A percentile compares a stretch with the other conserved stretches of the same genome.
Evolutionary conservation across 139 green algal species (phyloP).

Genomic region (Yamagishiella unicocca): DNA sequence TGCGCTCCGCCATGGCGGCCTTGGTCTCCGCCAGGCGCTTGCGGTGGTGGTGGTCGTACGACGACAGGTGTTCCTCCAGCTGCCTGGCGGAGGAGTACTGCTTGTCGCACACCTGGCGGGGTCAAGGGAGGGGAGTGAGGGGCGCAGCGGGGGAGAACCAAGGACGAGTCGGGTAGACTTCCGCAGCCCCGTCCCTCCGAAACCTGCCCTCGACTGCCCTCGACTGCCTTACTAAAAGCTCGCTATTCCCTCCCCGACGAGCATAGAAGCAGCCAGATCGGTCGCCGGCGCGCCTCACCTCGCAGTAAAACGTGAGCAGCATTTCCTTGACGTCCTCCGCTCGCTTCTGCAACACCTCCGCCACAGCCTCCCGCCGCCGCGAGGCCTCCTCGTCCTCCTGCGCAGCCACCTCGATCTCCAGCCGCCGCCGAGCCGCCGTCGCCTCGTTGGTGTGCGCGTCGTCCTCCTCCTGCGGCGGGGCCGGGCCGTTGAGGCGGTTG

Average conservation of each 20-base stretch:
- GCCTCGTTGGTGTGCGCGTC: constrained; percentile 81
- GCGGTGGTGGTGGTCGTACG: constrained; percentile 93
- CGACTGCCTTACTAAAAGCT: too few relatives aligned
- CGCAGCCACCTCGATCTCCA: constrained; percentile 89
- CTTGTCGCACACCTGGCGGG: constrained; percentile 91
- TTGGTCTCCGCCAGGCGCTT: constrained; percentile 62
- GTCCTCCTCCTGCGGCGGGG: constrained; percentile 75
- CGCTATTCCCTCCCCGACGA: too few relatives aligned
- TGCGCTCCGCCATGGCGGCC: constrained; percentile 50
- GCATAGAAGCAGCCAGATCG: too few relatives aligned
- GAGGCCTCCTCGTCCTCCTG: constrained; percentile 80
- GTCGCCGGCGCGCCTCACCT: constrained; percentile 78
- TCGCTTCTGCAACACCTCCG: constrained; percentile 79
- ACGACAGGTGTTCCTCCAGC: constrained; percentile 90
- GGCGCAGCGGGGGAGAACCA: not conserved
- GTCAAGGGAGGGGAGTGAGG: not conserved
- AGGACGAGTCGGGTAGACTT: too few relatives aligned
- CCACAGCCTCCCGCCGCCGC: constrained; percentile 76
- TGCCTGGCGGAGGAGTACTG: constrained; percentile 90
- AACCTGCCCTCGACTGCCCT: too few relatives aligned
- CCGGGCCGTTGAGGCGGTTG: too few relatives aligned
- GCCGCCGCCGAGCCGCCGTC: constrained; percentile 74
- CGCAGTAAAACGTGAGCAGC: constrained; percentile 85
- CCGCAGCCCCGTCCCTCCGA: too few relatives aligned
- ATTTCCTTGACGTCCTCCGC: constrained; percentile 80